Evolutionary conservation across 306 rosid genomes (phyloP), one percentile per base, ranked within the genome.

Genomic region (Pyrus pyrifolia): DNA sequence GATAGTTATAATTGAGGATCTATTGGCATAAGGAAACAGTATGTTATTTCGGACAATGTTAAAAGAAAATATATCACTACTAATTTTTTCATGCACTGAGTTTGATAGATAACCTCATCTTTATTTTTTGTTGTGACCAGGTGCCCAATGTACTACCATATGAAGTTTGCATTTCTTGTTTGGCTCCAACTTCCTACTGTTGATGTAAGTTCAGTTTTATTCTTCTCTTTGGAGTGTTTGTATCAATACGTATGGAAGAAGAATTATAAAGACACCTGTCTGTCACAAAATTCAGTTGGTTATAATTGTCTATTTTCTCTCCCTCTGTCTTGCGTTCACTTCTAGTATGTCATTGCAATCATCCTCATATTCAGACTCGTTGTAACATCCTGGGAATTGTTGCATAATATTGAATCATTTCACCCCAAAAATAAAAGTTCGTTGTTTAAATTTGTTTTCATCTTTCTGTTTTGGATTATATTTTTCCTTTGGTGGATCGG

Each of bases 161-260:
- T 90, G 83, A 92, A 94, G 87, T 92, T 91, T 72, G 97, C 95
- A 59, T 94, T 94, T 88, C 97, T 94, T 83, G 96, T 94, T 70
- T 94, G 98, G 98, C 96, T 94, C 80, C 98, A 94, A 84, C 97
- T 94, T 84, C 98, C 98, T 33, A 58, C 91, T 45, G 80, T 83
- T 38, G 75, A 81, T 89, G 98, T 92, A 84, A 86, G 97, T 30
- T 65, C 31, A 51, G 11, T 51, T 22, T 8, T 52, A 68, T 68
- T 11, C 58, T 74, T 57, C 71, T 57, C 38, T 76, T 71, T 22
- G 33, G 21, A 11, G 22, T 71, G n/a, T n/a, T 64, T 65, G 5
- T 30, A 33, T 70, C 71, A 46, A 15, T 78, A 21, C 31, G 38
- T 40, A 30, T 30, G 27, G 19, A 30, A 55, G 49, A 44, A 44